phyloP scores from a whole-genome alignment of 1,284 basidiomycete genomes.

The Tilletia horrida region DNA sequence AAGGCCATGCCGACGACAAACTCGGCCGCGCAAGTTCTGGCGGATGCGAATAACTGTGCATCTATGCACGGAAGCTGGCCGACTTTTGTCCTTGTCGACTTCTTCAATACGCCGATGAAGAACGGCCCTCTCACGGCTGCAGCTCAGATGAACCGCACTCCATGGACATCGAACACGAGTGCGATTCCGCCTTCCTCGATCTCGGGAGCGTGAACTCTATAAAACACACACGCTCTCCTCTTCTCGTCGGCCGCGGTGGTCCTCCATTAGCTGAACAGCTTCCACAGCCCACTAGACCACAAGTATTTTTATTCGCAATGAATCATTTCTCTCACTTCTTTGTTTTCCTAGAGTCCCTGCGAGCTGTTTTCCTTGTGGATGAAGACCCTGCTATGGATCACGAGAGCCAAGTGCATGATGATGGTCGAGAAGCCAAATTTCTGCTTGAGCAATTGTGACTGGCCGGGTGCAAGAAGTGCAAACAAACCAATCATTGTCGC shows the following conservation, averaged over 20 bases:
- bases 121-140: conserved; percentile 48
- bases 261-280: not conserved
- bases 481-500: too few species aligned
- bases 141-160: conserved; percentile 49
- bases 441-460: too few species aligned
- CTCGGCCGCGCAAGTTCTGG: conserved; percentile 27
- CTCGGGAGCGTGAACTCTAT: too few species aligned
- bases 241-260: not conserved
- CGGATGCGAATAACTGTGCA: conserved; percentile 40
- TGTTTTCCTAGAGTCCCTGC: too few species aligned
- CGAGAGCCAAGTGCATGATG: too few species aligned
- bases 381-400: too few species aligned
- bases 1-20: conserved; percentile 61
- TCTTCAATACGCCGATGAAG: conserved; percentile 32
- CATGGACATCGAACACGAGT: not conserved
- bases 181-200: not conserved
- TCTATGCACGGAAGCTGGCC: conserved; percentile 15
- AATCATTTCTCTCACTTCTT: too few species aligned
- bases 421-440: too few species aligned
- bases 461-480: too few species aligned
- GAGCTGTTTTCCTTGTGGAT: too few species aligned
- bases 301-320: too few species aligned
- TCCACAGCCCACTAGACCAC: not conserved
- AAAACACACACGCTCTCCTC: too few species aligned
- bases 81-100: conserved; percentile 79